Conservation (phyloP, 1,139 yeast genomes). For the Saccharomycopsis crataegensis region DNA sequence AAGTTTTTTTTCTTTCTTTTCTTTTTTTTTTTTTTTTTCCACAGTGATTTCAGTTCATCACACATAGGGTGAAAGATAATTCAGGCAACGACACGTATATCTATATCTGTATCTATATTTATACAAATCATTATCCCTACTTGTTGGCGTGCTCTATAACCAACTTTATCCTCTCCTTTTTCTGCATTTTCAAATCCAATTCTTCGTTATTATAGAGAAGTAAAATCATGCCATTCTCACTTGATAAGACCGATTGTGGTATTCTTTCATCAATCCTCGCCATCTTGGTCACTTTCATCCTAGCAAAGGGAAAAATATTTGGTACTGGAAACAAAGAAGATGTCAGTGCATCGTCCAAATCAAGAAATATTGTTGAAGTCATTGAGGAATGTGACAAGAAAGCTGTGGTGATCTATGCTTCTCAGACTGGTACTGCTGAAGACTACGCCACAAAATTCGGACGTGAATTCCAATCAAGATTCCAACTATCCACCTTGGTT, state of each 20-base stretch:
- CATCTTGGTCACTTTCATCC: slow-evolving; percentile 7
- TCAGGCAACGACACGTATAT: too few species aligned
- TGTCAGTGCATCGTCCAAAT: neutral
- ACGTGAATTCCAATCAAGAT: slow-evolving; percentile 78
- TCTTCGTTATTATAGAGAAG: too few species aligned
- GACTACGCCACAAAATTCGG: slow-evolving; percentile 89
- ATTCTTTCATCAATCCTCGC: slow-evolving; percentile 12
- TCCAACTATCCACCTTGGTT: slow-evolving; percentile 75
- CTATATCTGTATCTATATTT: too few species aligned
- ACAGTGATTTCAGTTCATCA: too few species aligned
- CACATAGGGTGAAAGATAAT: too few species aligned
- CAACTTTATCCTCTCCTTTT: too few species aligned
- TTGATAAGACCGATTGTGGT: slow-evolving; percentile 14
- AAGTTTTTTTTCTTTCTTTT: too few species aligned
- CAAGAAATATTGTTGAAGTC: slow-evolving; percentile 60
- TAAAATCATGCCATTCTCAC: too few species aligned
- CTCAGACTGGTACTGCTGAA: slow-evolving; percentile 99
- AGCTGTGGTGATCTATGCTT: slow-evolving; percentile 79
- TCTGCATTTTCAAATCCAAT: too few species aligned
- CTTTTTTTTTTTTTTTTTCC: too few species aligned
- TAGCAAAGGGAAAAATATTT: slow-evolving; percentile 6
- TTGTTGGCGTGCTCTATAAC: too few species aligned
- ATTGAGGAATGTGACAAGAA: slow-evolving; percentile 61
- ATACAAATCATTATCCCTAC: too few species aligned
- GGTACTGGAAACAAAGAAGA: slow-evolving; percentile 2